Conservation (phyloP, 2,329 filamentous ascomycete species). For the Chrysosporium queenslandicum region DNA sequence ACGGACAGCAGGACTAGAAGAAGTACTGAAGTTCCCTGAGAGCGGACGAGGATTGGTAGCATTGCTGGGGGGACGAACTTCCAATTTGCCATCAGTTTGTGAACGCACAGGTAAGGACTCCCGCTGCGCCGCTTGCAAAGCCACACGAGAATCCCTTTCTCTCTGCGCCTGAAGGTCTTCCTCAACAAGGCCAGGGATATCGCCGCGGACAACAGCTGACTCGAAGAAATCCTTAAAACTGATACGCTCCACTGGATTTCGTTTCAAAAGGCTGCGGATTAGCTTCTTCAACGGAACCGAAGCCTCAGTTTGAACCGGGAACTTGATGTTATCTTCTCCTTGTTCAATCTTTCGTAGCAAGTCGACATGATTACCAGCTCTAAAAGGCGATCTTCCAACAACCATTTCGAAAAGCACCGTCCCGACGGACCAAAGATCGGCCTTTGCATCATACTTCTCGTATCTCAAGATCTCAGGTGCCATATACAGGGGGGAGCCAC, state of each 20-base stretch:
- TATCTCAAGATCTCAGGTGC: constrained; percentile 94
- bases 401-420: constrained; percentile 96
- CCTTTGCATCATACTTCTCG: constrained; percentile 93
- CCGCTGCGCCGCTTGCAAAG: background rate
- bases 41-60: constrained; percentile 21
- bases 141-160: background rate
- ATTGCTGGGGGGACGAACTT: background rate
- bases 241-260: constrained; percentile 73
- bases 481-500: constrained; percentile 96
- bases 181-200: constrained; percentile 70
- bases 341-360: constrained; percentile 84
- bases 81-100: background rate
- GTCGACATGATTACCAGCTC: constrained; percentile 89
- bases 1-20: constrained; percentile 23
- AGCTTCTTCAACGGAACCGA: constrained; percentile 69
- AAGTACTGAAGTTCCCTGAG: constrained; percentile 22
- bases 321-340: constrained; percentile 74
- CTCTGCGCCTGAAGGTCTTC: constrained; percentile 47
- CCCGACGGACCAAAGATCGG: constrained; percentile 94
- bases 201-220: constrained; percentile 58
- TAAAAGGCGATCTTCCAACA: constrained; percentile 78
- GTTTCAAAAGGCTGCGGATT: constrained; percentile 71
- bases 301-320: constrained; percentile 61
- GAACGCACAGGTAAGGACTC: background rate
- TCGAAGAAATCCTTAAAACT: constrained; percentile 79